Conservation (phyloP, 345 rosid genomes). For the Moricandia moricandioides region DNA sequence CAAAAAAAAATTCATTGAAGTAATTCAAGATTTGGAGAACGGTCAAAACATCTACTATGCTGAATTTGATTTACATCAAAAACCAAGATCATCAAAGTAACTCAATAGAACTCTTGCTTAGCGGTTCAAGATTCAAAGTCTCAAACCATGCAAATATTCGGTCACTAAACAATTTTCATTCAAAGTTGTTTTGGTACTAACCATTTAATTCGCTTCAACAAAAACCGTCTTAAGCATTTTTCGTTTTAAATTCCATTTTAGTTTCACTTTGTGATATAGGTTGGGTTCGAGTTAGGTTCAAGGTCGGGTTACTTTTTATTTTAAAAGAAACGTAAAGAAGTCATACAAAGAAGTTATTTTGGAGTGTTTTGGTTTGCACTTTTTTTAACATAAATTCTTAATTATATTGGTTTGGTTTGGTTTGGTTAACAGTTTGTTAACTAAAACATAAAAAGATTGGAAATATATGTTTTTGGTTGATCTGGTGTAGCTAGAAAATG, state of each 20-base stretch:
- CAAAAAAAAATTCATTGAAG: no score
- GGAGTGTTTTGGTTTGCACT: not conserved
- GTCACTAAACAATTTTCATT: not conserved
- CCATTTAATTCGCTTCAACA: not conserved
- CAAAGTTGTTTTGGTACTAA: not conserved
- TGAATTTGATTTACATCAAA: not conserved
- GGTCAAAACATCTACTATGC: not conserved
- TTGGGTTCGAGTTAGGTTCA: conserved; percentile 2
- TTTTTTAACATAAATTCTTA: not conserved
- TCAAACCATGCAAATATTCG: not conserved
- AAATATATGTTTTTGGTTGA: not conserved
- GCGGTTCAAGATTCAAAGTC: not conserved
- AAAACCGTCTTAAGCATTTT: not conserved
- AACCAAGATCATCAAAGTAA: not conserved
- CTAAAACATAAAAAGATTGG: not conserved
- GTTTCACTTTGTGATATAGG: not conserved
- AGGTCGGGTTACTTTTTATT: not conserved
- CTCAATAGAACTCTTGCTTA: not conserved
- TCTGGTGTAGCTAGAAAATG: conserved; percentile 5
- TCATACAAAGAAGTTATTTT: conserved; percentile 7
- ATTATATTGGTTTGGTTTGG: not conserved
- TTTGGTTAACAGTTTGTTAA: not conserved
- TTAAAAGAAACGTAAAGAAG: conserved; percentile 6
- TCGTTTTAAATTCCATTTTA: not conserved
- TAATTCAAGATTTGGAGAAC: not conserved